Base-by-base conservation (phyloP, 2,329 filamentous ascomycete genomes). In the Capronia coronata region DNA sequence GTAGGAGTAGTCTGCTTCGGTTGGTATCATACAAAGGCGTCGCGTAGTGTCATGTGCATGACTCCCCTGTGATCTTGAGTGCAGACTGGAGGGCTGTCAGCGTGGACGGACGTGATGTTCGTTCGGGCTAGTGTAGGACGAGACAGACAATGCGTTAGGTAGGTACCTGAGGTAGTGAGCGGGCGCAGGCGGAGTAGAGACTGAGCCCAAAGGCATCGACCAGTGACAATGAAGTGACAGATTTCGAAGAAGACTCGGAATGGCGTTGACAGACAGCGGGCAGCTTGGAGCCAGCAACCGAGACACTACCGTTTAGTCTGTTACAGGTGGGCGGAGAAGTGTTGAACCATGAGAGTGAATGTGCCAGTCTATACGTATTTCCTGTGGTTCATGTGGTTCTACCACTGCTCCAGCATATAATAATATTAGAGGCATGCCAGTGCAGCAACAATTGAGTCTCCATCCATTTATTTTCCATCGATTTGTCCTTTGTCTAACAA, bases 181-280 rank as follows among this genome's bases (percentile, higher is more conserved):
- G 49, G 44, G 23, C 43, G 49, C 44, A 48, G 49, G 44, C 38
- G 44, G 43, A 48, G 44, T 44, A 51, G 38, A 14, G 8, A 30
- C 30, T 23, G 14, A 45, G 47, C 42, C 7, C 29, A 32, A 9
- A 9, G 29, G 3, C 29, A n/a, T 7, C 29, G 11, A n/a, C 29
- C 29, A 32, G 29, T 32, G 29, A 32, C 29, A 32, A 32, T 32
- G 25, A 10, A 27, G 25, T 27, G 25, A 27, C 25, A 27, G 10
- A 5, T 27, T 27, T n/a, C n/a, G n/a, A n/a, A n/a, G n/a, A n/a
- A 27, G 25, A 27, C 5, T 27, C 25, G 25, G 10, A 32, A 32
- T 32, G 29, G 29, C 25, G 25, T 27, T 27, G 25, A 27, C 25
- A 32, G 29, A 3, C 29, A 32, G 29, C 29, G 29, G 29, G 29